Base-by-base conservation (phyloP, 306 rosid genomes). In the Erythrophleum fordii region DNA sequence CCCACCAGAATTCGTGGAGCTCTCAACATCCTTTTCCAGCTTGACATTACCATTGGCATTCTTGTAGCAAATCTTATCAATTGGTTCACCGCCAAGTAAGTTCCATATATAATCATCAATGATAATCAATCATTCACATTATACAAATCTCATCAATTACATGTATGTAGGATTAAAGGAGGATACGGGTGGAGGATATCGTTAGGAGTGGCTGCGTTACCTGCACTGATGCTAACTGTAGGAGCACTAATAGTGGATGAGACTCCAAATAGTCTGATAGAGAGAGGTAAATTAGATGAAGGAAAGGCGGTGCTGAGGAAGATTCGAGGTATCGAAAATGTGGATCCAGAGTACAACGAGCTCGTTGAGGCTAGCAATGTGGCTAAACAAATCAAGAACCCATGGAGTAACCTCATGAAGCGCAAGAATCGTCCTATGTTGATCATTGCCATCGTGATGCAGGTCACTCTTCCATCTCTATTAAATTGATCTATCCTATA, bases 131-230 rank as follows among this genome's bases (percentile, higher is more conserved):
- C 44, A 8, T 5, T 39, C 8, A 39, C 10, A 39, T 39, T 34
- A 34, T 2, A 34, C 5, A 34, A 34, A 2, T n/a, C n/a, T n/a
- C n/a, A n/a, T 4, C 34, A 31, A 31, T 31, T 31, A 4, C 1
- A 4, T 1, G 1, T 1, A 18, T 55, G 17, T 46, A 89, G 87
- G 74, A 85, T 92, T 2, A 1, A 70, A 42, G 92, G 85, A 8
- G 96, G 93, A 61, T 83, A 86, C 71, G 97, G 97, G 22, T 90
- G 97, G 97, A 88, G 97, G 67, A n/a, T 90, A 41, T 90, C 97
- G 11, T 0, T 92, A 52, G 94, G 73, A 8, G 13, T 87, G 62
- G 92, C 88, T 1, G 90, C 86, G 2, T 2, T 90, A 69, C 94
- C 97, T 0, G 92, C 94, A 13, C 0, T 80, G 0, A 2, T 90